Conservation (phyloP, 305 asterid genomes). For the Fraxinus sp. region DNA sequence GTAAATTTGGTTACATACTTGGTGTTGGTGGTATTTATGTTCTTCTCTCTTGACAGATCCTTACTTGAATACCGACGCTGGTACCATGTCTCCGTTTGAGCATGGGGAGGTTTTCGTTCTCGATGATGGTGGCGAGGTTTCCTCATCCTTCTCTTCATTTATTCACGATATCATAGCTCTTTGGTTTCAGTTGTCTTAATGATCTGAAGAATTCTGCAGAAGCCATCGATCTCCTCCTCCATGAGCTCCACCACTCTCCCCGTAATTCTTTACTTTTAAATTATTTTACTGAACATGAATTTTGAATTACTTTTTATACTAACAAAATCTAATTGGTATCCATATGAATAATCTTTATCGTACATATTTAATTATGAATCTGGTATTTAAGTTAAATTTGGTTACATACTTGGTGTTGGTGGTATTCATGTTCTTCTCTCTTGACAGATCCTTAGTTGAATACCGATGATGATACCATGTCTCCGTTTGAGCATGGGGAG, state of each 20-base stretch:
- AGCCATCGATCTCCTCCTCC: too few species aligned
- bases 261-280: too few species aligned
- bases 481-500: constrained; percentile 98
- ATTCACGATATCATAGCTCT: neutral
- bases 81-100: constrained; percentile 98
- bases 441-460: constrained; percentile 86
- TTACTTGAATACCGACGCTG: constrained; percentile 88
- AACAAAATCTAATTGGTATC: too few species aligned
- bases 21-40: neutral
- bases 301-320: too few species aligned
- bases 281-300: too few species aligned
- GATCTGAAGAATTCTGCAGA: neutral
- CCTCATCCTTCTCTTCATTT: neutral
- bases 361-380: neutral
- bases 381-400: neutral
- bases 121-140: constrained; percentile 98
- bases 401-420: neutral
- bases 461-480: constrained; percentile 95
- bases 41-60: constrained; percentile 59
- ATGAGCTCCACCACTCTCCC: too few species aligned
- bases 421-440: neutral
- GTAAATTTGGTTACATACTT: neutral
- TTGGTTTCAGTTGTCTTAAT: neutral
- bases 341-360: neutral
- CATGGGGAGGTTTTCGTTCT: constrained; percentile 96